These are phyloP conservation scores for Acanthamoeba rhysodes DNA, from an alignment of 208 protist species.

Conservation along the genomic window DNA sequence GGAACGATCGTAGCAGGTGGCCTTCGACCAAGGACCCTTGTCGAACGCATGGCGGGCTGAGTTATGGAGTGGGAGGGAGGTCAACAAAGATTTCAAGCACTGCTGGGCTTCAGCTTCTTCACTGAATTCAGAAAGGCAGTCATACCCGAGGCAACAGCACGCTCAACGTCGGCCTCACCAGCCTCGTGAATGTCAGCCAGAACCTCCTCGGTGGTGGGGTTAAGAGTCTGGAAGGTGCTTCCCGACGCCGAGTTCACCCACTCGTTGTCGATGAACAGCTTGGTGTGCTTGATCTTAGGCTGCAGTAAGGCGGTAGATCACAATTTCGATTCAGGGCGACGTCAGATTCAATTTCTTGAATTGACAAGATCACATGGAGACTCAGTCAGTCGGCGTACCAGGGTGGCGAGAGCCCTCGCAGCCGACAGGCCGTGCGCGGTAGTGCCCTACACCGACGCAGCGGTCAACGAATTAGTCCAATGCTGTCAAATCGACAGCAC, in stretches of 20 bases:
- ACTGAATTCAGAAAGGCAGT: neutral
- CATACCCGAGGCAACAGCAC: slow-evolving; percentile 80
- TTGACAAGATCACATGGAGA: neutral
- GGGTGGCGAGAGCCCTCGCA: slow-evolving; percentile 34
- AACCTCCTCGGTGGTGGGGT: slow-evolving; percentile 91
- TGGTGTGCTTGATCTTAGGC: slow-evolving; percentile 82
- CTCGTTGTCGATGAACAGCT: slow-evolving; percentile 93
- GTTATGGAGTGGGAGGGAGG: slow-evolving; percentile 75
- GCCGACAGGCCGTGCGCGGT: neutral
- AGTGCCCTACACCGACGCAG: neutral
- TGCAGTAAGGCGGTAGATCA: neutral
- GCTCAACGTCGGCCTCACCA: slow-evolving; percentile 90
- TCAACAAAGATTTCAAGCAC: neutral
- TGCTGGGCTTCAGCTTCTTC: neutral
- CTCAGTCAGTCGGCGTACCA: neutral
- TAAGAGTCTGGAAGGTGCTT: slow-evolving; percentile 91
- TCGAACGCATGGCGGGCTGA: slow-evolving; percentile 91
- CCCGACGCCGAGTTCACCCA: slow-evolving; percentile 91
- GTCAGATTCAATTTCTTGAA: no score
- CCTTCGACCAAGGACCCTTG: slow-evolving; percentile 72
- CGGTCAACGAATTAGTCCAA: neutral
- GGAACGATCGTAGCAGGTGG: slow-evolving; percentile 74
- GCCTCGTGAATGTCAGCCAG: slow-evolving; percentile 92
- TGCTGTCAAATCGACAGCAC: neutral
- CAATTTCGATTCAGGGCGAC: neutral